Percentiles rank a stretch among this genome's conserved stretches.
Conservation (phyloP, 768 basidiomycete species). For the Chalciporus sphaerocephalus region DNA sequence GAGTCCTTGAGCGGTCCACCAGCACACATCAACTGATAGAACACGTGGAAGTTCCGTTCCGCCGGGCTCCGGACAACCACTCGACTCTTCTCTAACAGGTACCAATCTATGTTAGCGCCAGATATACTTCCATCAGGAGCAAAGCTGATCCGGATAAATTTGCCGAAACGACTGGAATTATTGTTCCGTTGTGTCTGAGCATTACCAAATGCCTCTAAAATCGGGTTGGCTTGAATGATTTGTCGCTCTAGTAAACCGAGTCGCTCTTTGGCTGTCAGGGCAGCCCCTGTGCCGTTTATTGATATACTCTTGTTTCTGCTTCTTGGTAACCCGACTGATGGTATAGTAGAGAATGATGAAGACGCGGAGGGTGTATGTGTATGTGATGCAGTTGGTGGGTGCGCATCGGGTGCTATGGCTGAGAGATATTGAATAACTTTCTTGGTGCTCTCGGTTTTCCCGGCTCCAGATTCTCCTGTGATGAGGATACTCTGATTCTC, state of each 20-base stretch:
- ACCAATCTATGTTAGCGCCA: constrained; percentile 99
- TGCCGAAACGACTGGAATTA: constrained; percentile 98
- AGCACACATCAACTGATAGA: constrained; percentile 91
- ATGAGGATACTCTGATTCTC: constrained; percentile 98
- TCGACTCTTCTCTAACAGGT: constrained; percentile 93
- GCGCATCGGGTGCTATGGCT: constrained; percentile 85
- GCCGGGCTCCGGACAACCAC: constrained; percentile 85
- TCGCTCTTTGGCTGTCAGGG: constrained; percentile 61
- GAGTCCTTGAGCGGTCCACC: constrained; percentile 62
- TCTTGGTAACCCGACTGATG: constrained; percentile 65
- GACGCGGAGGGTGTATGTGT: constrained; percentile 63
- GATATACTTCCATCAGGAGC: constrained; percentile 90
- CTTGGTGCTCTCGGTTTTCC: constrained; percentile 98
- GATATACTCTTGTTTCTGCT: constrained; percentile 52
- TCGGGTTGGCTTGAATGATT: constrained; percentile 95
- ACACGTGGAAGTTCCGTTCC: constrained; percentile 94
- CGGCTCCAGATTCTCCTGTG: constrained; percentile 99
- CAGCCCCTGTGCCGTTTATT: constrained; percentile 40
- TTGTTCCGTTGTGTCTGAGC: constrained; percentile 98
- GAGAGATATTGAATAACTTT: constrained; percentile 99
- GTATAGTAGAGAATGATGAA: constrained; percentile 52
- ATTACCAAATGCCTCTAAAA: constrained; percentile 96
- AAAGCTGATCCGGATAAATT: constrained; percentile 96
- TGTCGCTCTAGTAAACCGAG: constrained; percentile 91
- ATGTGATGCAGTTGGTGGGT: constrained; percentile 55